phyloP scores from a whole-genome alignment of 2,329 filamentous ascomycete species.

The Hypocrella siamensis region DNA sequence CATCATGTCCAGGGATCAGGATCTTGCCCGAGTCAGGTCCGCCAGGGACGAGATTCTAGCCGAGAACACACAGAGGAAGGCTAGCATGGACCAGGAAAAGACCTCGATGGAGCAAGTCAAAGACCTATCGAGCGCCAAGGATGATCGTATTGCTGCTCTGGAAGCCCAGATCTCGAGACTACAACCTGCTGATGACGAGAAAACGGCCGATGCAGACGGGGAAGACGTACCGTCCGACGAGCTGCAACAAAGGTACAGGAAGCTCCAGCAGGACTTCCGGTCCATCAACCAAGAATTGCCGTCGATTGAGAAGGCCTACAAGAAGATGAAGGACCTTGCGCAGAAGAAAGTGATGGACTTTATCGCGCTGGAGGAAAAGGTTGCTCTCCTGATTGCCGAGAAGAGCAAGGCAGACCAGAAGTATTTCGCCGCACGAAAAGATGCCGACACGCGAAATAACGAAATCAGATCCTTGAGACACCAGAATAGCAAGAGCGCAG shows the following conservation, averaged over 20 bases:
- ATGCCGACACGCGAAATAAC: slow-evolving; percentile 69
- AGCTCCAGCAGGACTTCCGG: slow-evolving; percentile 63
- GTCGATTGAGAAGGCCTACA: slow-evolving; percentile 82
- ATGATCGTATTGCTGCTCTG: slow-evolving; percentile 64
- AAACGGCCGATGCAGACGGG: slow-evolving; percentile 26
- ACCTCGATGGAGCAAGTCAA: slow-evolving; percentile 56
- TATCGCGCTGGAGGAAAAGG: slow-evolving; percentile 58
- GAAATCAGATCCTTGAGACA: slow-evolving; percentile 66
- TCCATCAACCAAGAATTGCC: slow-evolving; percentile 78
- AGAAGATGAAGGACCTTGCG: slow-evolving; percentile 70
- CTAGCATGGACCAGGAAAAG: slow-evolving; percentile 61
- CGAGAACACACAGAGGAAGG: slow-evolving; percentile 66
- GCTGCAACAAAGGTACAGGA: slow-evolving; percentile 55
- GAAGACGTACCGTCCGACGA: slow-evolving; percentile 53
- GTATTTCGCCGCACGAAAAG: slow-evolving; percentile 90
- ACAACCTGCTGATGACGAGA: slow-evolving; percentile 29
- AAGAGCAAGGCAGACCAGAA: slow-evolving; percentile 97
- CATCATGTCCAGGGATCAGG: slow-evolving; percentile 64
- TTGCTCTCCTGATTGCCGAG: slow-evolving; percentile 60
- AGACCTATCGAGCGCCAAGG: slow-evolving; percentile 64
- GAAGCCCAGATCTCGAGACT: slow-evolving; percentile 72
- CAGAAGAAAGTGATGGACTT: slow-evolving; percentile 78
- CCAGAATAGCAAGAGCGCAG: slow-evolving; percentile 79
- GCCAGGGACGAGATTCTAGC: slow-evolving; percentile 73
- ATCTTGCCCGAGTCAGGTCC: slow-evolving; percentile 72